Evolutionary conservation across 306 rosid genomes (phyloP).

Genomic region (Trifolium subterraneum): DNA sequence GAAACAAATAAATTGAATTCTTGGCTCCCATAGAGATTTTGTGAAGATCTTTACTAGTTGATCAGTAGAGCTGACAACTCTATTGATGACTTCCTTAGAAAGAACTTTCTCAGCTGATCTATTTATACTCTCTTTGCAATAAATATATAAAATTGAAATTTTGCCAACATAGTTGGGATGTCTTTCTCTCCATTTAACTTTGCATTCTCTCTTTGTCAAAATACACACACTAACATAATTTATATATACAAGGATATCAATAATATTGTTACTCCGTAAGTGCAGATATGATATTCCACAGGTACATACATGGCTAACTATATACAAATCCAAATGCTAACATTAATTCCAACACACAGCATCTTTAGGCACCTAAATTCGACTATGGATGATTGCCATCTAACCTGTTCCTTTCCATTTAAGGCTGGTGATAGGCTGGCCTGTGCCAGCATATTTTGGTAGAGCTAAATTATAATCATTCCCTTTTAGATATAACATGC

Average conservation of each 20-base stretch:
- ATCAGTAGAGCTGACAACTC: neutral
- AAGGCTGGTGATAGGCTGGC: constrained; percentile 14
- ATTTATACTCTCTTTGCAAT: neutral
- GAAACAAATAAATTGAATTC: neutral
- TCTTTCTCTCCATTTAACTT: too few relatives aligned
- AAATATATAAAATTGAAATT: neutral
- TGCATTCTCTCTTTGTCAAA: too few relatives aligned
- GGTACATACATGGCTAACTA: neutral
- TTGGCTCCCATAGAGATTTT: neutral
- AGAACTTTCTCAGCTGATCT: neutral
- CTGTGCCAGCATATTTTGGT: neutral
- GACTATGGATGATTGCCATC: neutral
- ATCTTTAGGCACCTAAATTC: constrained; percentile 19
- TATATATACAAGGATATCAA: neutral
- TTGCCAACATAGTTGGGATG: too few relatives aligned
- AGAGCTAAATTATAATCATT: constrained; percentile 4
- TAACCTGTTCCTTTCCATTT: neutral
- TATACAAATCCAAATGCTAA: neutral
- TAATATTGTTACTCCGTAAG: neutral
- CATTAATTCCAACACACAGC: neutral
- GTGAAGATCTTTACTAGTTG: neutral
- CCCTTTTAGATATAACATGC: constrained; percentile 11
- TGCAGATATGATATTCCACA: neutral
- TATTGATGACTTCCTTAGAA: neutral
- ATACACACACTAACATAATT: neutral